These are phyloP conservation scores for Lagenidium sp. DNA, from an alignment of 352 stramenopile genomes.

Conservation along the genomic window DNA sequence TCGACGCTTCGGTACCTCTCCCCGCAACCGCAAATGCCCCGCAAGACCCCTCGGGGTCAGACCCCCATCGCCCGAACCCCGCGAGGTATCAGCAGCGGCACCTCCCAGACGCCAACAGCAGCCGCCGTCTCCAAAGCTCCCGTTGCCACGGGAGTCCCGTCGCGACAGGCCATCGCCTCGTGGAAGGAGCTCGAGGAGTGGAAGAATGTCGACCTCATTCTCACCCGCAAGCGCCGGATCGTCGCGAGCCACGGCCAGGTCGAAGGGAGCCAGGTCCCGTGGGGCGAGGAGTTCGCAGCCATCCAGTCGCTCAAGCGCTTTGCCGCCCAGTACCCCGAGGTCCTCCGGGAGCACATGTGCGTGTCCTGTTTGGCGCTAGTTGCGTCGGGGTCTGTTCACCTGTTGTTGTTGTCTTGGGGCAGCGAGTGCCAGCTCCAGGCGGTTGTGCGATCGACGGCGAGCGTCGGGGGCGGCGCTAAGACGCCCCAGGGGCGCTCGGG, in stretches of 20 bases:
- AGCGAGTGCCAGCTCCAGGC: conserved; percentile 10
- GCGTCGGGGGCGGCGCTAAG: too few relatives aligned
- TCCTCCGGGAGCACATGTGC: conserved; percentile 50
- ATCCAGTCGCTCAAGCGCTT: conserved; percentile 66
- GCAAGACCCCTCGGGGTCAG: not conserved
- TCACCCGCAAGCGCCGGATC: conserved; percentile 40
- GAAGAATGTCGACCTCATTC: conserved; percentile 45
- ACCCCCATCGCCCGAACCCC: not conserved
- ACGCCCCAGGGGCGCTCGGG: too few relatives aligned
- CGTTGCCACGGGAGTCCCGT: not conserved
- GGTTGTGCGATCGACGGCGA: too few relatives aligned
- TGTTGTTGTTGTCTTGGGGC: not conserved
- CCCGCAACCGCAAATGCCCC: not conserved
- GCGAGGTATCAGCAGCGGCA: not conserved
- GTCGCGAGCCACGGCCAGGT: conserved; percentile 26
- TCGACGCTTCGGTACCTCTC: conserved; percentile 10
- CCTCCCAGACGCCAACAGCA: not conserved
- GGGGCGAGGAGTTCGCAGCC: conserved; percentile 46
- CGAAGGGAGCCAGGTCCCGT: conserved; percentile 34
- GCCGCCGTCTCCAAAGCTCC: not conserved
- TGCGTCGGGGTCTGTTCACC: not conserved
- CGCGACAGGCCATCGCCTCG: conserved; percentile 9
- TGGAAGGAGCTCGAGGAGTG: conserved; percentile 43
- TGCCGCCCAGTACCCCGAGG: conserved; percentile 30
- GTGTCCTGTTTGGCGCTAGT: conserved; percentile 1